Evolutionary conservation across 129 eudicot genomes (phyloP).

Genomic region (Ambrosia artemisiifolia): DNA sequence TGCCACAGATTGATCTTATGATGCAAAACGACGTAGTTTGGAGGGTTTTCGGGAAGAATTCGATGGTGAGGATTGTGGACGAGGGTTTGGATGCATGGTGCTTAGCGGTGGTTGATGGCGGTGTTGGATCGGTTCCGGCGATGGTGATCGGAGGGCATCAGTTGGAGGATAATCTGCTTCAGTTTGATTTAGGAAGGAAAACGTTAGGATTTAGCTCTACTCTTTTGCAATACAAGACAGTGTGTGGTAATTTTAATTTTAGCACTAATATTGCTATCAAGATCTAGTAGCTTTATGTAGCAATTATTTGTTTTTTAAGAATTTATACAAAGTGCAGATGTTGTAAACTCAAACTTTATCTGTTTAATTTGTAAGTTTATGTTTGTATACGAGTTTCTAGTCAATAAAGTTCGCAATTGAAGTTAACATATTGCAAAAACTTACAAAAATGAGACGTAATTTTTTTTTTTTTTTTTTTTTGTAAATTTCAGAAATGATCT

Average conservation of each 20-base stretch:
- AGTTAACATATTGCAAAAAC: too few relatives aligned
- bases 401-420: not conserved
- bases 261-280: slow-evolving; percentile 13
- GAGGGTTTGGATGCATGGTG: slow-evolving; percentile 56
- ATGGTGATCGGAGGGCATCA: slow-evolving; percentile 68
- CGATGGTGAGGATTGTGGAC: slow-evolving; percentile 59
- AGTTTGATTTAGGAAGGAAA: slow-evolving; percentile 46
- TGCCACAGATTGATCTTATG: slow-evolving; percentile 44
- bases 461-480: too few relatives aligned
- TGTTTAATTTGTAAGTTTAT: not conserved
- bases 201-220: slow-evolving; percentile 63
- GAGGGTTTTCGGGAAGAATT: slow-evolving; percentile 53
- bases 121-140: slow-evolving; percentile 23
- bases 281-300: not conserved
- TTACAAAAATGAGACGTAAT: too few relatives aligned
- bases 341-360: not conserved
- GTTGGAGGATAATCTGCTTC: slow-evolving; percentile 61
- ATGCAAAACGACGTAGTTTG: slow-evolving; percentile 44
- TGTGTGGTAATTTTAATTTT: slow-evolving; percentile 63
- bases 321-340: not conserved
- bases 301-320: not conserved
- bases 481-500: too few relatives aligned
- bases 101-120: slow-evolving; percentile 54
- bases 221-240: slow-evolving; percentile 43
- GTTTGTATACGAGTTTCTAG: not conserved